Evolutionary conservation across 169 alveolate genomes (phyloP).

Genomic region (Plasmodium cynomolgi): DNA sequence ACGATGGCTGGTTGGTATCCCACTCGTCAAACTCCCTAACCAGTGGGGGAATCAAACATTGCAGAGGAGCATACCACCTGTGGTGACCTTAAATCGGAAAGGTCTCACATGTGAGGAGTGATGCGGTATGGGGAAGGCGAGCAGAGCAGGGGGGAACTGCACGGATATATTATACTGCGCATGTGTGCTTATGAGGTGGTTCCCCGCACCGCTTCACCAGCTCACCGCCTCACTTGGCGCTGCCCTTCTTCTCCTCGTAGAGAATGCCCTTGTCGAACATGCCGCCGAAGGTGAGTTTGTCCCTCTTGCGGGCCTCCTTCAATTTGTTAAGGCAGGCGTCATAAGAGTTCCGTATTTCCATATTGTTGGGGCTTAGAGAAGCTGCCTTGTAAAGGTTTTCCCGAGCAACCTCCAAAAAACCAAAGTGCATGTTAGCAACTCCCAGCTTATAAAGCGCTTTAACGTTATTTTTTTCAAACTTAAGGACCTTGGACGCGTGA

Average conservation of each 20-base stretch:
- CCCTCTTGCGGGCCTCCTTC: constrained; percentile 77
- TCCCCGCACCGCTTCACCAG: neutral
- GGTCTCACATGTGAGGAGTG: neutral
- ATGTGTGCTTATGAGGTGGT: neutral
- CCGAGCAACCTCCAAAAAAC: constrained; percentile 81
- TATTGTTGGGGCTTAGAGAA: constrained; percentile 82
- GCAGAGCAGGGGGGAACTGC: too few species aligned
- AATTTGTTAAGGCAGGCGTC: constrained; percentile 74
- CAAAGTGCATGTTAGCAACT: constrained; percentile 82
- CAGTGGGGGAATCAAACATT: neutral
- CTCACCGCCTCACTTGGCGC: constrained; percentile 12
- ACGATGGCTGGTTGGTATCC: neutral
- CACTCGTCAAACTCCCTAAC: neutral
- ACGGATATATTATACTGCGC: neutral
- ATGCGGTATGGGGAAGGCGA: neutral
- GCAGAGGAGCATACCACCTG: neutral
- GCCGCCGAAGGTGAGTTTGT: constrained; percentile 78
- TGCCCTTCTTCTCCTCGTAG: constrained; percentile 66
- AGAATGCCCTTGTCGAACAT: constrained; percentile 72
- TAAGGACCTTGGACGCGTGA: constrained; percentile 84
- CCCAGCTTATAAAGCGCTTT: constrained; percentile 87
- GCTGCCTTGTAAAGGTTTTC: constrained; percentile 79
- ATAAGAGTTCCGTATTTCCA: constrained; percentile 80
- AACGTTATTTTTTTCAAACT: constrained; percentile 80
- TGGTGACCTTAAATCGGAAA: neutral